A percentile compares a stretch with the other conserved stretches of the same genome.
Conservation (phyloP, 345 rosid genomes). For the Boechera stricta region DNA sequence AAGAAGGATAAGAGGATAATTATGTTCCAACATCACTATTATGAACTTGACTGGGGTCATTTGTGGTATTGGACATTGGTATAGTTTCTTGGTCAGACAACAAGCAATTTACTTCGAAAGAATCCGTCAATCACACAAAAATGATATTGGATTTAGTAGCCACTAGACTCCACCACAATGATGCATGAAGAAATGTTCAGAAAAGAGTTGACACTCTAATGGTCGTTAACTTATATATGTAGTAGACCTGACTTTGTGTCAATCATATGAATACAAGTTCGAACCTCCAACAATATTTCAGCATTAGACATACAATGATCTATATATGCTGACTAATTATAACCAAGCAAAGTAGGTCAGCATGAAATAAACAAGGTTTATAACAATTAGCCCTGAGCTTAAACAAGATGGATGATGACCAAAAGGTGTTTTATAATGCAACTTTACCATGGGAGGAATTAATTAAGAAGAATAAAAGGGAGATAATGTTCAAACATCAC, state of each 20-base stretch:
- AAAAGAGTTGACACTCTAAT: slow-evolving; percentile 32
- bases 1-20: background rate
- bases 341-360: background rate
- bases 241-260: slow-evolving; percentile 9
- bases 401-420: background rate
- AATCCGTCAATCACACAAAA: background rate
- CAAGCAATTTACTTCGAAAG: background rate
- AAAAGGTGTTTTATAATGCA: background rate
- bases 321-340: background rate
- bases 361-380: background rate
- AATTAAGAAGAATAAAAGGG: background rate
- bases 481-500: slow-evolving; percentile 9
- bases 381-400: background rate
- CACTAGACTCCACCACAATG: slow-evolving; percentile 6
- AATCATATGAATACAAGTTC: background rate
- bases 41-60: slow-evolving; percentile 8
- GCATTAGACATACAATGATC: background rate
- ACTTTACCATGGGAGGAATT: background rate
- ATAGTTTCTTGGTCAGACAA: slow-evolving; percentile 3
- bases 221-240: background rate
- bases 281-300: background rate
- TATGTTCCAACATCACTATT: background rate
- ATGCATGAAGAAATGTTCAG: slow-evolving; percentile 27
- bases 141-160: background rate
- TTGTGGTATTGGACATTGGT: background rate